phyloP scores from a whole-genome alignment of 106 monocot genomes.

The Phalaenopsis equestris region DNA sequence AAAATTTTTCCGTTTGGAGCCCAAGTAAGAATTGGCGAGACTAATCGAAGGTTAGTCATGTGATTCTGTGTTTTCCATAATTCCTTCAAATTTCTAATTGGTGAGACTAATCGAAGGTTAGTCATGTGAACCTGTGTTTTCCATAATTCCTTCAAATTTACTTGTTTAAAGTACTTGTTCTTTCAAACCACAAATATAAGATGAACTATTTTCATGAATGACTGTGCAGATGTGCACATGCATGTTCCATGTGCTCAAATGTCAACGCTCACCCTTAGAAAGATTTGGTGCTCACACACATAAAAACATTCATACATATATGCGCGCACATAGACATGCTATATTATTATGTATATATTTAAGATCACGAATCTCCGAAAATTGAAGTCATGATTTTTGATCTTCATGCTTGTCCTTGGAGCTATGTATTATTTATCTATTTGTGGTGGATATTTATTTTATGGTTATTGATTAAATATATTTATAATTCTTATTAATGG shows the following conservation, averaged over 20 bases:
- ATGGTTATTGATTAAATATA: too few relatives aligned
- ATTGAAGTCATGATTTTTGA: too few relatives aligned
- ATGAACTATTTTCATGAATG: not conserved
- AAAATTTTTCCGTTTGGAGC: slow-evolving; percentile 87
- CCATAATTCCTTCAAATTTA: not conserved
- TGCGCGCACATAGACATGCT: not conserved
- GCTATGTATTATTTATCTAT: too few relatives aligned
- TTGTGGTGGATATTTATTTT: too few relatives aligned
- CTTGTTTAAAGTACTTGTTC: not conserved
- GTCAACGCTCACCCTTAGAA: not conserved
- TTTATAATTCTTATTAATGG: too few relatives aligned
- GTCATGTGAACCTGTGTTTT: not conserved
- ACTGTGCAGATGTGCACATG: not conserved
- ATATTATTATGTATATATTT: not conserved
- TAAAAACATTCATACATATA: not conserved
- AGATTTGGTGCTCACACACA: not conserved
- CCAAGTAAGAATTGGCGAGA: slow-evolving; percentile 75
- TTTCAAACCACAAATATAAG: not conserved
- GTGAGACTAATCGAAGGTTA: slow-evolving; percentile 82
- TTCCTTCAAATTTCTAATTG: slow-evolving; percentile 24
- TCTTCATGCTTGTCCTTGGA: too few relatives aligned
- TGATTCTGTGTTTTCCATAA: not conserved
- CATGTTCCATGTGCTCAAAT: not conserved
- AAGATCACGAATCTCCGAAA: too few relatives aligned
- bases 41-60: slow-evolving; percentile 62